These are phyloP conservation scores for Davidsoniella eucalypti DNA, from an alignment of 2,329 filamentous ascomycete genomes.

Conservation along the genomic window DNA sequence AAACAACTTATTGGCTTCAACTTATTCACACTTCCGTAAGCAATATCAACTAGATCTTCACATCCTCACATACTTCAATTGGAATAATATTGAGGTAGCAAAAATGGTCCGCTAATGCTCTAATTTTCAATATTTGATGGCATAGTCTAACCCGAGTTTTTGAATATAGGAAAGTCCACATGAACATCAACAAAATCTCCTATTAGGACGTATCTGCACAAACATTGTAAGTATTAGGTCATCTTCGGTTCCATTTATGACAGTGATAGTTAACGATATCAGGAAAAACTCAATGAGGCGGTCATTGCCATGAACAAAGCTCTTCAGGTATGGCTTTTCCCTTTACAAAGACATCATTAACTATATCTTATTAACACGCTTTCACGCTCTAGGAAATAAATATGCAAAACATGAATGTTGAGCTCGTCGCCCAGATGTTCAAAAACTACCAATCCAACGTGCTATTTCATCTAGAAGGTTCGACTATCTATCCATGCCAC, in stretches of 20 bases:
- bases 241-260: background rate
- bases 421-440: constrained; percentile 97
- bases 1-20: background rate
- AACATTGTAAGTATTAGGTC: constrained; percentile 59
- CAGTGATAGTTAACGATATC: constrained; percentile 12
- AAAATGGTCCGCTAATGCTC: background rate
- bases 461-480: constrained; percentile 91
- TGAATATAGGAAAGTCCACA: constrained; percentile 68
- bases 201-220: constrained; percentile 88
- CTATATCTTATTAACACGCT: background rate
- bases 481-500: background rate
- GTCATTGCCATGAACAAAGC: constrained; percentile 84
- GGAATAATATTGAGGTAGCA: background rate
- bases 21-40: background rate
- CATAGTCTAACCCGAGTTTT: background rate
- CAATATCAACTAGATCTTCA: background rate
- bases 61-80: background rate
- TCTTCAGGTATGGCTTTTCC: constrained; percentile 45
- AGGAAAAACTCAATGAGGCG: constrained; percentile 97
- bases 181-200: constrained; percentile 87
- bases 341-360: background rate
- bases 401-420: constrained; percentile 96
- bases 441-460: constrained; percentile 99
- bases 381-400: constrained; percentile 63
- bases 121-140: background rate